These are phyloP conservation scores for Blastobotrys indianensis DNA, from an alignment of 1,139 yeast species.

Conservation along the genomic window DNA sequence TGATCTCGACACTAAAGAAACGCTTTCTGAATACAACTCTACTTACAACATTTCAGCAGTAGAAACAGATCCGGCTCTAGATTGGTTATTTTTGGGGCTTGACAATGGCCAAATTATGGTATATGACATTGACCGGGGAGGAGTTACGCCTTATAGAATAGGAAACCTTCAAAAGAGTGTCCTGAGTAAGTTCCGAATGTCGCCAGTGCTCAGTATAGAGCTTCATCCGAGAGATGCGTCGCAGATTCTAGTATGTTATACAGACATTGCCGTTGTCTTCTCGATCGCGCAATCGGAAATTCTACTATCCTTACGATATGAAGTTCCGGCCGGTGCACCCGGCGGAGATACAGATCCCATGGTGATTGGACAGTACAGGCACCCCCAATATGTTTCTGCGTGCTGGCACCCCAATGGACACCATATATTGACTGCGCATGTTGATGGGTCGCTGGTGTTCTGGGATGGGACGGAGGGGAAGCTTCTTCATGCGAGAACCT, in stretches of 20 bases:
- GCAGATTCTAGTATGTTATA: constrained; percentile 64
- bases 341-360: constrained; percentile 52
- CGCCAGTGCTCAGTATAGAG: constrained; percentile 60
- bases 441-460: constrained; percentile 77
- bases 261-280: constrained; percentile 62
- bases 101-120: constrained; percentile 67
- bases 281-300: constrained; percentile 58
- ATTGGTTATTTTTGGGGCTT: constrained; percentile 78
- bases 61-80: constrained; percentile 79
- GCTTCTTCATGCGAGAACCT: constrained; percentile 65
- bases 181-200: constrained; percentile 33
- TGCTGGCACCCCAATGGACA: constrained; percentile 91
- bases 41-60: constrained; percentile 64
- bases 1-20: constrained; percentile 58
- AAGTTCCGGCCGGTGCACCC: constrained; percentile 54
- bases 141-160: constrained; percentile 57
- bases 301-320: constrained; percentile 52
- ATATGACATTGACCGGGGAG: constrained; percentile 80
- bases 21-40: constrained; percentile 44
- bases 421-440: constrained; percentile 71
- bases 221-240: constrained; percentile 93
- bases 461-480: constrained; percentile 87
- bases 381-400: constrained; percentile 55
- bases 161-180: constrained; percentile 60
- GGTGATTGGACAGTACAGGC: constrained; percentile 28